Conservation (phyloP, 2,329 filamentous ascomycete species). For the Phialemonium atrogriseum region DNA sequence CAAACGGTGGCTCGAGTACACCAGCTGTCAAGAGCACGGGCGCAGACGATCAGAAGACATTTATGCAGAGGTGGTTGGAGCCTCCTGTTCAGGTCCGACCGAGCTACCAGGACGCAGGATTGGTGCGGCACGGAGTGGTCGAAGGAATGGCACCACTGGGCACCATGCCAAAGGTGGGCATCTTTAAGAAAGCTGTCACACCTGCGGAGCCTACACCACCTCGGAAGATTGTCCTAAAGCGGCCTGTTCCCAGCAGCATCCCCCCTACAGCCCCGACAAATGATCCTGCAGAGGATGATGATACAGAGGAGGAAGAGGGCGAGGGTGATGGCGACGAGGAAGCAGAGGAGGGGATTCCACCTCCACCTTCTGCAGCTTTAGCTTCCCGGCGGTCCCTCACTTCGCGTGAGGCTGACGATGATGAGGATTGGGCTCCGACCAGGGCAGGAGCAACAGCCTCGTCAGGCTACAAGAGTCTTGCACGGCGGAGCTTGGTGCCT, state of each 20-base stretch:
- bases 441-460: neutral
- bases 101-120: conserved; percentile 71
- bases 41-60: conserved; percentile 32
- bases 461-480: too few relatives aligned
- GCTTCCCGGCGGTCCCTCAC: conserved; percentile 12
- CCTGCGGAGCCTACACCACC: conserved; percentile 12
- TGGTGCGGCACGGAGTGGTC: conserved; percentile 67
- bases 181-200: conserved; percentile 41
- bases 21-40: conserved; percentile 9
- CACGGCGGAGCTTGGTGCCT: conserved; percentile 3
- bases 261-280: conserved; percentile 11
- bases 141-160: conserved; percentile 80
- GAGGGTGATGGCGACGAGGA: conserved; percentile 18
- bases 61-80: conserved; percentile 52
- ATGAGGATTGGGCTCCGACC: conserved; percentile 33
- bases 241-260: conserved; percentile 18
- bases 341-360: conserved; percentile 9
- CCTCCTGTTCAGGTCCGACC: conserved; percentile 51
- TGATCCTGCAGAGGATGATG: conserved; percentile 11
- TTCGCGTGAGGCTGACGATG: conserved; percentile 26
- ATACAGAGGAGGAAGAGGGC: conserved; percentile 15
- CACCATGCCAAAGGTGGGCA: conserved; percentile 55
- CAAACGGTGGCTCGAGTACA: conserved; percentile 11
- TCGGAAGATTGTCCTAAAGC: conserved; percentile 33
- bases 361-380: neutral